Evolutionary conservation across 371 early-diverging fungal species (phyloP), one percentile per base, ranked within the genome.

Genomic region (Vairimorpha necatrix): DNA sequence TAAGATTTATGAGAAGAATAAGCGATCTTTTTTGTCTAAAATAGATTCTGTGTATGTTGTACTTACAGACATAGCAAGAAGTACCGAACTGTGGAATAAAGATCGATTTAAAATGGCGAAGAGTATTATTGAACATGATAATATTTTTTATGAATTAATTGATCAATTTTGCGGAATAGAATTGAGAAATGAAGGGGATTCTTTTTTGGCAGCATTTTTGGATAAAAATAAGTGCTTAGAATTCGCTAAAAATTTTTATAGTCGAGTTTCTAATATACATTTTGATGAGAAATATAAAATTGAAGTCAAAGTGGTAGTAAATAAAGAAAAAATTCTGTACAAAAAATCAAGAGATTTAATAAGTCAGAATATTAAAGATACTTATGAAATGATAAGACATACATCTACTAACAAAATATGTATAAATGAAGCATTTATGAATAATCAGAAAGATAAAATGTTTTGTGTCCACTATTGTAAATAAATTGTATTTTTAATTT

Each of bases 101-200:
- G 28, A 16, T 13, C 30, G 53, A 32, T 67, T 63, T 58, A 63
- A 67, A 62, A 75, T 75, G 75, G 26, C 48, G 11, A 56, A 46
- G 9, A 32, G 58, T 2, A 67, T 75, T 47, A 33, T 34, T 11
- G 20, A 65, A 24, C 69, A 75, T 50, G 75, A 75, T 48, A 39
- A 69, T 14, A 46, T 67, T n/a, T 67, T 36, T 50, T 30, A 34
- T 24, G 34, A 60, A 2, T 48, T 75, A 46, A 47, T 67, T 42
- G 47, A 61, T 18, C 28, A 42, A n/a, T 30, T 50, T 75, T 50
- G 50, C 20, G 75, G 75, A 0, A 46, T 58, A 1, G 60, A 56
- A 28, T 24, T 61, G 20, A 58, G 62, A 24, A 75, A 75, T 38
- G 75, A 75, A 61, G 75, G 75, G 42, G 75, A 75, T 62, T 56